A percentile compares a stretch with the other conserved stretches of the same genome.
These are phyloP conservation scores for Hypoxylon fragiforme DNA, from an alignment of 495 filamentous ascomycete genomes.

Conservation along the genomic window DNA sequence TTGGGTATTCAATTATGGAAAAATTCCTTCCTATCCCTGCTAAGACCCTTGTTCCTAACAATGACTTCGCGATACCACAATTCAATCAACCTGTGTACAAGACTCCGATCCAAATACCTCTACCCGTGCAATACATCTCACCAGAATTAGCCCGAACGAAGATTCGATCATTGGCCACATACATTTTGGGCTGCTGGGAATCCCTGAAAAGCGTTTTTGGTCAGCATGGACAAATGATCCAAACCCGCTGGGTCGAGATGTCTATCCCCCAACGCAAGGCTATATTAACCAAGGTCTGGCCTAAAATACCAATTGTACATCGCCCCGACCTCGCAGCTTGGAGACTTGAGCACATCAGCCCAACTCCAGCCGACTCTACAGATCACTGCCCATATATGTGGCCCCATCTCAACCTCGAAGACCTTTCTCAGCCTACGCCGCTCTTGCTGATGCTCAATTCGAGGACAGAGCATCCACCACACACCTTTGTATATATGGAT, in stretches of 20 bases:
- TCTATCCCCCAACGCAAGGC: slow-evolving; percentile 17
- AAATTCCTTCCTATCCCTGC: too few species aligned
- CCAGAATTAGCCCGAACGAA: neutral
- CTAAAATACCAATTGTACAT: slow-evolving; percentile 9
- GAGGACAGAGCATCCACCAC: slow-evolving; percentile 45
- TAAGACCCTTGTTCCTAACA: too few species aligned
- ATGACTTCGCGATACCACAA: too few species aligned
- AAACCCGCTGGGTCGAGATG: slow-evolving; percentile 15
- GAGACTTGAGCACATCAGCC: slow-evolving; percentile 25
- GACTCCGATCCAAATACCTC: neutral
- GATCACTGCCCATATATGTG: slow-evolving; percentile 25
- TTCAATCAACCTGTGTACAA: neutral
- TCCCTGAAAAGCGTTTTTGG: slow-evolving; percentile 1
- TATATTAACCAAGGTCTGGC: slow-evolving; percentile 8
- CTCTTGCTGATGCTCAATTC: slow-evolving; percentile 49
- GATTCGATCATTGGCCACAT: neutral
- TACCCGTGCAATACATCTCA: neutral
- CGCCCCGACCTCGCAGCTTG: slow-evolving; percentile 22
- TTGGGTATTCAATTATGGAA: too few species aligned
- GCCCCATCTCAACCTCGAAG: slow-evolving; percentile 56
- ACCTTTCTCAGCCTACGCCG: slow-evolving; percentile 42
- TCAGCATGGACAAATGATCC: slow-evolving; percentile 9
- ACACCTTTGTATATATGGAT: slow-evolving; percentile 47
- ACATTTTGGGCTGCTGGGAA: slow-evolving; percentile 11
- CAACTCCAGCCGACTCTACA: neutral